Conservation (phyloP, 2,329 filamentous ascomycete genomes). For the Ophiocordyceps sinensis region DNA sequence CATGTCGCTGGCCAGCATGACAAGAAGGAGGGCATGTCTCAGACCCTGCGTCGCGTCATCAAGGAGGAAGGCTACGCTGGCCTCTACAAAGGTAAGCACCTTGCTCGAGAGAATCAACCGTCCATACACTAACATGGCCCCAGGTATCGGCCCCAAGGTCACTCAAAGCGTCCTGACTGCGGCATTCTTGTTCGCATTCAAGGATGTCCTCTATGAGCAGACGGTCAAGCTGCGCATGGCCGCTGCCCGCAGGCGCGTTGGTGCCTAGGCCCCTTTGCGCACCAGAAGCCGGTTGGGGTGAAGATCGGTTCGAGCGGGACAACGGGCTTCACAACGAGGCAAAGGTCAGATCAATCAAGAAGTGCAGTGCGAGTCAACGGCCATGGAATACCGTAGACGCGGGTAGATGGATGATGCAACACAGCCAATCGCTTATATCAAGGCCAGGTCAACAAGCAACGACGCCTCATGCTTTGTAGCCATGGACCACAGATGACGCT, state of each 20-base stretch:
- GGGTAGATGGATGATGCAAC: too few relatives aligned
- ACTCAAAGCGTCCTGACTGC: constrained; percentile 94
- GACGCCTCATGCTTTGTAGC: too few relatives aligned
- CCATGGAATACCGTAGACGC: too few relatives aligned
- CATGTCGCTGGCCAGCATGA: constrained; percentile 70
- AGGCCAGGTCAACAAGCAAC: too few relatives aligned
- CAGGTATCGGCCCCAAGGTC: constrained; percentile 90
- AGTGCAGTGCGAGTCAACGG: too few relatives aligned
- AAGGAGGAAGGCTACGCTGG: constrained; percentile 82
- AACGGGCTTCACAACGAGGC: too few relatives aligned
- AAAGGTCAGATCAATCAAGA: too few relatives aligned
- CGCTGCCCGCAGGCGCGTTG: constrained; percentile 23
- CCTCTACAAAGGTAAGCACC: constrained; percentile 69
- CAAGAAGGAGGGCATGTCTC: constrained; percentile 68
- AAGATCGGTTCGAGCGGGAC: background rate
- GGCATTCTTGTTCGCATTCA: constrained; percentile 93
- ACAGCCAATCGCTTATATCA: too few relatives aligned
- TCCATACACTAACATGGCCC: background rate
- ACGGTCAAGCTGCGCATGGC: constrained; percentile 50
- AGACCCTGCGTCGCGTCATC: constrained; percentile 65
- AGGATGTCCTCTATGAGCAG: constrained; percentile 85
- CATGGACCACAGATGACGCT: too few relatives aligned
- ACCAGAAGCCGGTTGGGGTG: background rate
- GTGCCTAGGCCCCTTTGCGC: constrained; percentile 10
- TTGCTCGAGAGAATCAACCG: background rate